Evolutionary conservation across 345 rosid genomes (phyloP).

Genomic region (Populus simonii): DNA sequence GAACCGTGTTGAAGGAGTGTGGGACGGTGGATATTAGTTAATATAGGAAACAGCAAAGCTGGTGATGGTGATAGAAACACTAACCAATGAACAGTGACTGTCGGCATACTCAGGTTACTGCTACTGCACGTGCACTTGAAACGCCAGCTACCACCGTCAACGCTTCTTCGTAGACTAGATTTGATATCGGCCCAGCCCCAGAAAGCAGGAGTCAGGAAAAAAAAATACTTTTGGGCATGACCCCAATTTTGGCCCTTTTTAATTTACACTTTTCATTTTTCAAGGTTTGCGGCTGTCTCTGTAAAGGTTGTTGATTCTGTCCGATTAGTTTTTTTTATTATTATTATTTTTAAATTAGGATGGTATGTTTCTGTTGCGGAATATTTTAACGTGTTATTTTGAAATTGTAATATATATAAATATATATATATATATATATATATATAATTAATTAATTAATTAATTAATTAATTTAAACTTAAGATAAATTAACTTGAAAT

Average conservation of each 20-base stretch:
- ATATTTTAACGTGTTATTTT: too few species aligned
- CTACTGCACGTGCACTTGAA: conserved; percentile 14
- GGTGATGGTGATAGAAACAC: not conserved
- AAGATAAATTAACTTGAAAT: too few species aligned
- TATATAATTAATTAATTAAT: too few species aligned
- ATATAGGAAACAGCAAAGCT: not conserved
- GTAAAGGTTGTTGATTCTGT: too few species aligned
- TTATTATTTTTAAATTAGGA: too few species aligned
- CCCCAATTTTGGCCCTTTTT: not conserved
- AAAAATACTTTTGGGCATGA: not conserved
- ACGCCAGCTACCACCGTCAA: not conserved
- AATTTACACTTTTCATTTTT: not conserved
- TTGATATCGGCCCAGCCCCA: not conserved
- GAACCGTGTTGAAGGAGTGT: conserved; percentile 7
- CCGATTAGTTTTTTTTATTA: too few species aligned
- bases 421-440: too few species aligned
- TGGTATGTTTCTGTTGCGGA: too few species aligned
- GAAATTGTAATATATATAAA: too few species aligned
- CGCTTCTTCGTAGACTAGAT: not conserved
- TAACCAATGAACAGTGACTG: conserved; percentile 22
- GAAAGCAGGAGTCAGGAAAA: not conserved
- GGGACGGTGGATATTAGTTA: not conserved
- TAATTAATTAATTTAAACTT: too few species aligned
- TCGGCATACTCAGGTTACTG: conserved; percentile 15
- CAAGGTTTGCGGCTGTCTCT: conserved; percentile 5